Evolutionary conservation across 139 green algal genomes (phyloP).

Genomic region (Volvox reticuliferus): DNA sequence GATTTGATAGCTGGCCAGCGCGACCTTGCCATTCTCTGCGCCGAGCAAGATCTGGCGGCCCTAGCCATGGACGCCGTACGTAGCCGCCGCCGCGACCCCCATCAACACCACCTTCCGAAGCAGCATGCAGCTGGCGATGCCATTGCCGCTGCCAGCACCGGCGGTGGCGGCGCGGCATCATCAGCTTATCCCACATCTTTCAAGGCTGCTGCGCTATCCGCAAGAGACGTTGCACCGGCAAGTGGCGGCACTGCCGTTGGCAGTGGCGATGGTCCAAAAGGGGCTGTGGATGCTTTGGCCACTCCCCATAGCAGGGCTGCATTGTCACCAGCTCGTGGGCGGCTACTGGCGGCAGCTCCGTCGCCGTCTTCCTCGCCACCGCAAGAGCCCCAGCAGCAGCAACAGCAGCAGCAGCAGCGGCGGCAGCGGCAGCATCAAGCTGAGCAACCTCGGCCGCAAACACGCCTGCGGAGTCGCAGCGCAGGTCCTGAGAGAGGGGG

Average conservation of each 20-base stretch:
- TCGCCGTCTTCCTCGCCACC: neutral
- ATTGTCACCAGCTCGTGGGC: too few relatives aligned
- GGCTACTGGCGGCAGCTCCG: too few relatives aligned
- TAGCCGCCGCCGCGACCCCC: neutral
- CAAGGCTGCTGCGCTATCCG: too few relatives aligned
- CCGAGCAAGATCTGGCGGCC: constrained; percentile 25
- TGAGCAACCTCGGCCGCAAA: neutral
- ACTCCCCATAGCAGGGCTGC: too few relatives aligned
- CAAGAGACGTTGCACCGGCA: too few relatives aligned
- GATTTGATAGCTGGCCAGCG: neutral
- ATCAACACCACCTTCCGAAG: too few relatives aligned
- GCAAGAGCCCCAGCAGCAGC: neutral
- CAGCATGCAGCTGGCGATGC: too few relatives aligned
- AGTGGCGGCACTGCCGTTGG: too few relatives aligned
- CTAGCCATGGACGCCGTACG: neutral
- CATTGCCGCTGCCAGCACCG: neutral
- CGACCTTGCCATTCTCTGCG: neutral
- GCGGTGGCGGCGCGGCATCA: too few relatives aligned
- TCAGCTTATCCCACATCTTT: too few relatives aligned
- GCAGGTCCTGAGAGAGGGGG: neutral
- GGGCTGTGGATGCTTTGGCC: too few relatives aligned
- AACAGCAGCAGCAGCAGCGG: neutral
- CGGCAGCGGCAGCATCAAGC: neutral
- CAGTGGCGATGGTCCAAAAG: too few relatives aligned
- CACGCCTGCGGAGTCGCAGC: neutral